A percentile compares a stretch with the other conserved stretches of the same genome.
Conservation (phyloP, 2,329 filamentous ascomycete species). For the Ophiostoma ulmi region DNA sequence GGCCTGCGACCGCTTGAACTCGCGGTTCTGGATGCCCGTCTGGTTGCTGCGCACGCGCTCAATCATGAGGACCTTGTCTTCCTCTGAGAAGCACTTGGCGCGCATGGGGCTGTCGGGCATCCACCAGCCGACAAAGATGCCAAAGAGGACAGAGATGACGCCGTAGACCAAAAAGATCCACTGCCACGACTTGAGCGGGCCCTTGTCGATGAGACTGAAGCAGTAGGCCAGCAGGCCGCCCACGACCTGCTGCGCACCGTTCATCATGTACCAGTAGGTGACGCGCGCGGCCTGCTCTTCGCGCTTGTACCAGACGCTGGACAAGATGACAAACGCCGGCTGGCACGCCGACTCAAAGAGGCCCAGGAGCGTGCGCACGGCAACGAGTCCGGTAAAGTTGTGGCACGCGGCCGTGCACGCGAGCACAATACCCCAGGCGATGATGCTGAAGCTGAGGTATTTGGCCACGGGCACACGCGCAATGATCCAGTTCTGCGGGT, state of each 20-base stretch:
- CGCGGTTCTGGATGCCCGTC: slow-evolving; percentile 55
- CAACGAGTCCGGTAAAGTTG: slow-evolving; percentile 55
- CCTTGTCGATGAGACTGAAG: slow-evolving; percentile 47
- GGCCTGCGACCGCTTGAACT: slow-evolving; percentile 44
- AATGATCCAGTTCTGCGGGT: slow-evolving; percentile 57
- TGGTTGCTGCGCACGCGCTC: slow-evolving; percentile 57
- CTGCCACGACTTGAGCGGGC: slow-evolving; percentile 60
- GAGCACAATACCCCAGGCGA: slow-evolving; percentile 58
- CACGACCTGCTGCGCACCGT: slow-evolving; percentile 66
- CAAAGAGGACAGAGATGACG: slow-evolving; percentile 57
- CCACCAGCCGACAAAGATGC: slow-evolving; percentile 57
- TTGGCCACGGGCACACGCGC: slow-evolving; percentile 60
- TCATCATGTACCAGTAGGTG: slow-evolving; percentile 75
- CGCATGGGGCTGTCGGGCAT: slow-evolving; percentile 68
- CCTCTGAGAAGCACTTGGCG: slow-evolving; percentile 62
- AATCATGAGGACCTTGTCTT: slow-evolving; percentile 60
- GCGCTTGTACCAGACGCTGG: slow-evolving; percentile 65
- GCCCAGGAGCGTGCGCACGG: slow-evolving; percentile 61
- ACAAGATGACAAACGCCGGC: slow-evolving; percentile 62
- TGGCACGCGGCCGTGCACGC: slow-evolving; percentile 57
- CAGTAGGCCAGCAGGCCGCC: slow-evolving; percentile 66
- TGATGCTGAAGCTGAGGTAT: slow-evolving; percentile 59
- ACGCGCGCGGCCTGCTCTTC: slow-evolving; percentile 63
- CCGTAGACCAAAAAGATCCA: slow-evolving; percentile 64
- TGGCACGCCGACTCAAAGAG: slow-evolving; percentile 67